Conservation (phyloP, 495 filamentous ascomycete genomes). For the Penicillium cataractarum region DNA sequence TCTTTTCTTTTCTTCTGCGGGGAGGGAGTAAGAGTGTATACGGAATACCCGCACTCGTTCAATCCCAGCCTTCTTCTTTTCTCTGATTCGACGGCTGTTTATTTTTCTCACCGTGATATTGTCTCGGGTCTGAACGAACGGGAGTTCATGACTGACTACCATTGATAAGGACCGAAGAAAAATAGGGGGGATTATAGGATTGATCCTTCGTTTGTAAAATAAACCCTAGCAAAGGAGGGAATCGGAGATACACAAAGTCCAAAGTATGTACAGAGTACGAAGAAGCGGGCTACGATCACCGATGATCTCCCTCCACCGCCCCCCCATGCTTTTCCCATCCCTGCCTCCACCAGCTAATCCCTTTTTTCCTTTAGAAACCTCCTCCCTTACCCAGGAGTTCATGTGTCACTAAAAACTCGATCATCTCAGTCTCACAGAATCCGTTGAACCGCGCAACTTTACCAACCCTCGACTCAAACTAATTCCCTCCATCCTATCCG, state of each 20-base stretch:
- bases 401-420: neutral
- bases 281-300: neutral
- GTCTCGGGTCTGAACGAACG: slow-evolving; percentile 9
- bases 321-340: slow-evolving; percentile 17
- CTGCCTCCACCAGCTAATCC: slow-evolving; percentile 24
- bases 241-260: neutral
- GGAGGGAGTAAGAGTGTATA: neutral
- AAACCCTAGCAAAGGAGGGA: neutral
- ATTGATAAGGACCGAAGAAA: neutral
- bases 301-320: slow-evolving; percentile 18
- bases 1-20: neutral
- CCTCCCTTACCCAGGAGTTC: slow-evolving; percentile 5
- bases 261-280: slow-evolving; percentile 1
- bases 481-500: slow-evolving; percentile 12
- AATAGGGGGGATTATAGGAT: neutral
- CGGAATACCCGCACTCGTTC: slow-evolving; percentile 9
- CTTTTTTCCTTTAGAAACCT: slow-evolving; percentile 6
- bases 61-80: slow-evolving; percentile 27
- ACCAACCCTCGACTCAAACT: neutral
- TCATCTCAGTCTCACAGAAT: neutral
- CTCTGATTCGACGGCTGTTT: neutral
- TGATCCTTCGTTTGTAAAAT: neutral
- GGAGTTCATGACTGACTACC: neutral
- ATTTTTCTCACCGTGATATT: slow-evolving; percentile 9
- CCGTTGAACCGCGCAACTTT: neutral